A percentile compares a stretch with the other conserved stretches of the same genome.
Conservation (phyloP, 805 yeast genomes). For the Komagataella pastoris region DNA sequence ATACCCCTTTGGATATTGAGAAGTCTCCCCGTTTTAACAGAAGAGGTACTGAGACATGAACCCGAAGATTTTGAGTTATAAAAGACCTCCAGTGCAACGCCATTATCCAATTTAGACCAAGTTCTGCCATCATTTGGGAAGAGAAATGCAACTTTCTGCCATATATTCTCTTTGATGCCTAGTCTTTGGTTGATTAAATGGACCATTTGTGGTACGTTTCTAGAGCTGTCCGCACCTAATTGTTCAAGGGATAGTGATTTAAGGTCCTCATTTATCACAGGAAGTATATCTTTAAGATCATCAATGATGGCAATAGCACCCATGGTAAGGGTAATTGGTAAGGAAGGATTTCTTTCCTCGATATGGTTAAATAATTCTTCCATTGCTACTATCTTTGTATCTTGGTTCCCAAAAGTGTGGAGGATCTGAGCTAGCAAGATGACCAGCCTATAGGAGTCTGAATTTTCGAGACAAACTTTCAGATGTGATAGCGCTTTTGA, state of each 20-base stretch:
- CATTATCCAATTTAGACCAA: constrained; percentile 54
- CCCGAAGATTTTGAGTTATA: constrained; percentile 35
- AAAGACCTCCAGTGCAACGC: constrained; percentile 48
- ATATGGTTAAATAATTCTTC: constrained; percentile 68
- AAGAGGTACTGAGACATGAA: constrained; percentile 35
- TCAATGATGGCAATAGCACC: constrained; percentile 72
- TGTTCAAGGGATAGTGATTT: constrained; percentile 31
- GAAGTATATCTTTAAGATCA: constrained; percentile 38
- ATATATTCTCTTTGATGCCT: constrained; percentile 8
- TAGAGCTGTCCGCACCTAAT: constrained; percentile 33
- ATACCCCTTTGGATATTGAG: constrained; percentile 56
- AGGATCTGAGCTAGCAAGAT: constrained; percentile 68
- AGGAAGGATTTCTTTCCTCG: constrained; percentile 49
- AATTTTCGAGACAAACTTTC: constrained; percentile 40
- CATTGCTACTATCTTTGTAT: constrained; percentile 68
- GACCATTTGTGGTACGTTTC: constrained; percentile 46
- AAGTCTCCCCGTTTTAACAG: constrained; percentile 30
- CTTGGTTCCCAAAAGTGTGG: constrained; percentile 63
- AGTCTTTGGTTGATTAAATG: constrained; percentile 34
- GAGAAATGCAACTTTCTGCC: constrained; percentile 52
- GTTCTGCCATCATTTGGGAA: constrained; percentile 59
- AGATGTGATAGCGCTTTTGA: constrained; percentile 58
- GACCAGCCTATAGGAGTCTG: constrained; percentile 54
- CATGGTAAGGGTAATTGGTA: constrained; percentile 54
- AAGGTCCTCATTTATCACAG: constrained; percentile 57